Evolutionary conservation across 345 rosid species (phyloP), one percentile per base, ranked within the genome.

Genomic region (Ceriops decandra): DNA sequence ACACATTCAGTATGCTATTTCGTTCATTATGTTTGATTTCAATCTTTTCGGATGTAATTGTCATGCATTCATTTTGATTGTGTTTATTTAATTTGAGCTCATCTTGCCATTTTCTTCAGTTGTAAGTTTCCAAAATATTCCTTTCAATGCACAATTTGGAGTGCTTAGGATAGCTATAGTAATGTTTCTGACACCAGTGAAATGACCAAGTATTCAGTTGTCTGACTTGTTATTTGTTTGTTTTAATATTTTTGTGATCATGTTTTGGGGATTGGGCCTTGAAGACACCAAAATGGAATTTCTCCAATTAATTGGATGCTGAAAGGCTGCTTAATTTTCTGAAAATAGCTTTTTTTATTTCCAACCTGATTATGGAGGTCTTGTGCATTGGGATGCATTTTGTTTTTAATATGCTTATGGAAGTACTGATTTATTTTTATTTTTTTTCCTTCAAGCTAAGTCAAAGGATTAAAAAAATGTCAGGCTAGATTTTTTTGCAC

Each of bases 1-100:
- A 95, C 99, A 0, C 99, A 92, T 73, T 95, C 97, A 74, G 98
- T 92, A 78, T 69, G 87, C 60, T 27, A 6, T 62, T 38, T 52
- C 70, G 62, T 20, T 71, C 21, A 33, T 9, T 36, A 19, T 8
- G 47, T 27, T 67, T 53, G 24, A 15, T 38, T 56, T 21, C 46
- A 64, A n/a, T 19, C 7, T 52, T 33, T 21, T 16, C 22, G 21
- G 30, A 27, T 36, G n/a, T 52, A 24, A 5, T 7, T 61, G 19
- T 42, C 4, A 3, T 5, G 49, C 17, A 1, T 42, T 42, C 16
- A 42, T 42, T 11, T 42, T 42, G 49, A 3, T 42, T 42, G 49
- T 13, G 16, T 42, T 42, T 42, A 42, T 52, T 20, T 32, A 46
- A 35, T 66, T 30, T 21, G 38, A 11, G 36, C 24, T 60, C 32